These are phyloP conservation scores for Parietichytrium sp. DNA, from an alignment of 108 stramenopile genomes.

Conservation along the genomic window DNA sequence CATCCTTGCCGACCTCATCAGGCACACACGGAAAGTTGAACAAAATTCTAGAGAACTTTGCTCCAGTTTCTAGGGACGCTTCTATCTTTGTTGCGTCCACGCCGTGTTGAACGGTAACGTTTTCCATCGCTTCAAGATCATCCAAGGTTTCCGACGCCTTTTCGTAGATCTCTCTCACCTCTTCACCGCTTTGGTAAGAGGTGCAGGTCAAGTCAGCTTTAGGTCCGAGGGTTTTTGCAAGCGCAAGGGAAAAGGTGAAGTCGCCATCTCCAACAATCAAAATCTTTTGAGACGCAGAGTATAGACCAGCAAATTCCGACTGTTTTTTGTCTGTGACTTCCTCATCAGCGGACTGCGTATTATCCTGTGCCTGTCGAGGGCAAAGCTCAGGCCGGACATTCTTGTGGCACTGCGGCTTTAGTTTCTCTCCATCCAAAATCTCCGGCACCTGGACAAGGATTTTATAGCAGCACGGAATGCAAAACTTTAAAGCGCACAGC, in stretches of 20 bases:
- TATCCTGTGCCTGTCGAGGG: not conserved
- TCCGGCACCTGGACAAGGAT: conserved; percentile 44
- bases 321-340: too few species aligned
- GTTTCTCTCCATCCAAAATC: not conserved
- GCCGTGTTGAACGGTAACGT: conserved; percentile 53
- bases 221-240: conserved; percentile 52
- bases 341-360: not conserved
- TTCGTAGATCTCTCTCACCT: conserved; percentile 69
- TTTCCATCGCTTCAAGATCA: conserved; percentile 49
- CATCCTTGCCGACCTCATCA: conserved; percentile 74
- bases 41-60: conserved; percentile 71
- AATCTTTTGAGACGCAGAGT: not conserved
- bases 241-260: conserved; percentile 76
- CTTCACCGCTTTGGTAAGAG: conserved; percentile 69
- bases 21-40: conserved; percentile 90
- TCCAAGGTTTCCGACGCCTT: conserved; percentile 57
- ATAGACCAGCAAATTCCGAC: not conserved
- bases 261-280: conserved; percentile 87
- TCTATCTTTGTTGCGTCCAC: conserved; percentile 76
- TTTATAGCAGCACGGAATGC: conserved; percentile 83
- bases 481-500: conserved; percentile 43
- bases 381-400: conserved; percentile 8
- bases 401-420: not conserved
- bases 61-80: conserved; percentile 53
- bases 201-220: conserved; percentile 64